Evolutionary conservation across 2,329 filamentous ascomycete species (phyloP).

Genomic region (Pseudocercospora macadamiae): DNA sequence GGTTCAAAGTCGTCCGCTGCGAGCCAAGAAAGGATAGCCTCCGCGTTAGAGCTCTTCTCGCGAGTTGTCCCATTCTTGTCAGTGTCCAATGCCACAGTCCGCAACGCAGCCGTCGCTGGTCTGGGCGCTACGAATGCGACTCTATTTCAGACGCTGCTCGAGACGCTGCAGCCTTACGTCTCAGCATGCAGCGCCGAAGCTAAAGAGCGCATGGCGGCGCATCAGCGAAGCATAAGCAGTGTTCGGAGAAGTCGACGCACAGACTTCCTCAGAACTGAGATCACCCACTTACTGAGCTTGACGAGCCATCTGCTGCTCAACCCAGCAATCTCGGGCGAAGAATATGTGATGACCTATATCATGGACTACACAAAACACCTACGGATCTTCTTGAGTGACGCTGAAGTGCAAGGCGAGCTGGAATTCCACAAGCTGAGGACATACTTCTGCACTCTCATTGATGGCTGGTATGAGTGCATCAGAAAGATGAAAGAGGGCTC

Average conservation of each 20-base stretch:
- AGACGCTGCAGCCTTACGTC: constrained; percentile 86
- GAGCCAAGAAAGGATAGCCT: constrained; percentile 76
- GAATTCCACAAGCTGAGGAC: constrained; percentile 88
- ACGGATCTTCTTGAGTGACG: constrained; percentile 91
- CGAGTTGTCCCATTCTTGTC: constrained; percentile 87
- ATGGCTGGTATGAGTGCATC: constrained; percentile 89
- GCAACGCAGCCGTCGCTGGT: constrained; percentile 87
- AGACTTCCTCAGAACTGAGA: constrained; percentile 86
- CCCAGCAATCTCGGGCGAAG: constrained; percentile 74
- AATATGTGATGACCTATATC: constrained; percentile 84
- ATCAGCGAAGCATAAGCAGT: constrained; percentile 82
- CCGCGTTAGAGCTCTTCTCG: constrained; percentile 85
- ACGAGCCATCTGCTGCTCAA: constrained; percentile 85
- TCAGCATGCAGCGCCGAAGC: constrained; percentile 86
- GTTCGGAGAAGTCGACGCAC: constrained; percentile 80
- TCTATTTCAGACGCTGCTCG: constrained; percentile 86
- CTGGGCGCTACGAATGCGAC: constrained; percentile 94
- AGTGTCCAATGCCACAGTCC: constrained; percentile 75
- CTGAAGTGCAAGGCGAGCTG: constrained; percentile 92
- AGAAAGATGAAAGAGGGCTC: constrained; percentile 82
- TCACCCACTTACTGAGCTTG: constrained; percentile 93
- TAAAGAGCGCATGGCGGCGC: constrained; percentile 71
- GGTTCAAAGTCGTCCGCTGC: constrained; percentile 70
- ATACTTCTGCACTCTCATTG: constrained; percentile 92
- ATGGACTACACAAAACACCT: constrained; percentile 89